A percentile compares a stretch with the other conserved stretches of the same genome.
Evolutionary conservation across 352 stramenopile genomes (phyloP).

Genomic region (Globisporangium uncinulatum): DNA sequence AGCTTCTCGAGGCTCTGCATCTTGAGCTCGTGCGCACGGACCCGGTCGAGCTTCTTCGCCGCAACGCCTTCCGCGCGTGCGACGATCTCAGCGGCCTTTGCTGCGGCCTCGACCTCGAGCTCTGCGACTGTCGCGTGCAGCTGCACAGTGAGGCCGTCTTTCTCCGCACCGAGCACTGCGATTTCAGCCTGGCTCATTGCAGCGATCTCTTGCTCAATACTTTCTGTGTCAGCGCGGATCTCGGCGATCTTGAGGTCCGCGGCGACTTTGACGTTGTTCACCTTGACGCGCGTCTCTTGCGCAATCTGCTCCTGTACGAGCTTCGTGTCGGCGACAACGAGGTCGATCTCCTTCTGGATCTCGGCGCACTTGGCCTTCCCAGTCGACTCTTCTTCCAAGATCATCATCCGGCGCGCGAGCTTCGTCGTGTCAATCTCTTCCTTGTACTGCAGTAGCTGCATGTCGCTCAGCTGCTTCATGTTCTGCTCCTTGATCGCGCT

Average conservation of each 20-base stretch:
- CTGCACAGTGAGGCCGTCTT: slow-evolving; percentile 23
- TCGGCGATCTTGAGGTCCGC: slow-evolving; percentile 32
- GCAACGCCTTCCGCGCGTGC: slow-evolving; percentile 33
- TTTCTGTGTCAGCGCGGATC: slow-evolving; percentile 40
- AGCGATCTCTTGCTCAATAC: slow-evolving; percentile 35
- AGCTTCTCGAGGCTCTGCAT: slow-evolving; percentile 46
- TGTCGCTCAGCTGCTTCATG: slow-evolving; percentile 37
- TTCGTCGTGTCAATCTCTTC: slow-evolving; percentile 51
- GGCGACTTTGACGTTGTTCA: slow-evolving; percentile 40
- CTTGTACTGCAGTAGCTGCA: slow-evolving; percentile 65
- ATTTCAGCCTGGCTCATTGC: slow-evolving; percentile 38
- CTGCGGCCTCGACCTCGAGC: slow-evolving; percentile 20
- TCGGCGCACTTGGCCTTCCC: slow-evolving; percentile 44
- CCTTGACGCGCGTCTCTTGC: slow-evolving; percentile 42
- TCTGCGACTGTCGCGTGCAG: slow-evolving; percentile 30
- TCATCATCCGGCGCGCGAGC: slow-evolving; percentile 39
- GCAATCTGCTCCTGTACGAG: slow-evolving; percentile 45
- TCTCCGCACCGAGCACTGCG: slow-evolving; percentile 33
- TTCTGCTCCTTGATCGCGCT: no score
- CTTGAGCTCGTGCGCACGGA: slow-evolving; percentile 29
- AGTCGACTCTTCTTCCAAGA: slow-evolving; percentile 60
- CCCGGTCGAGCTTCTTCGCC: slow-evolving; percentile 33
- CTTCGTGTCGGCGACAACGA: slow-evolving; percentile 44
- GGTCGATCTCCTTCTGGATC: slow-evolving; percentile 52
- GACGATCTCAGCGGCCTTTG: slow-evolving; percentile 40